Evolutionary conservation across 2,329 filamentous ascomycete species (phyloP), one percentile per base, ranked within the genome.

Genomic region (Dothiorella sarmentorum): DNA sequence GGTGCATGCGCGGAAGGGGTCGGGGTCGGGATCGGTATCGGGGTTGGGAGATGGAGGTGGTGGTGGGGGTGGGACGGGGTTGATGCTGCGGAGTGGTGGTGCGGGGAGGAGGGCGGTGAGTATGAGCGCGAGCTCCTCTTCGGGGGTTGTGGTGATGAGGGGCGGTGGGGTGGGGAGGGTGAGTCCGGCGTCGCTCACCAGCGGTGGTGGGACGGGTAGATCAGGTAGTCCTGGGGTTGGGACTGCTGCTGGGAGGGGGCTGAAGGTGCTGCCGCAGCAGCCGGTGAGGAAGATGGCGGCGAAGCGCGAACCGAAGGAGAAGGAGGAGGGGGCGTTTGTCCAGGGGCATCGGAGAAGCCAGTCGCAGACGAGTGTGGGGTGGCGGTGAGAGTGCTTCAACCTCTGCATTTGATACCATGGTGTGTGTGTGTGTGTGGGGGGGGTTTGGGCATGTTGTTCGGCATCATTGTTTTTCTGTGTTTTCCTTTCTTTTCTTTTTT

Each of bases 281-380:
- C 49, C 49, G 9, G 35, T 40, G 24, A 22, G 49, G 17, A 7
- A 15, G 24, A 6, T 24, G 22, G n/a, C 35, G 33, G 24, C 26
- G 5, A 53, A 53, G 24, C 24, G 49, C 2, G 35, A 40, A n/a
- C 2, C 24, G 35, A 53, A 27, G 35, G 49, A 53, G 24, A 40
- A 10, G 15, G 22, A 26, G 22, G n/a, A n/a, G 6, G 11, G 10
- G n/a, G 49, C 15, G 22, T 53, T 53, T 7, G 18, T 20, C 17
- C 24, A 9, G 2, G 33, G 24, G 10, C 49, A 53, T 29, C 22
- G 37, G 35, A 40, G 35, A 35, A 53, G n/a, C 17, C 49, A 53
- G 17, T 53, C 49, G n/a, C 49, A 53, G 49, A 20, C 49, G 9
- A 52, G 47, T 10, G 31, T 52, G 31, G 18, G 47, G 22, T 51